phyloP scores from a whole-genome alignment of 2,329 filamentous ascomycete genomes.

The Aspergillus novoparasiticus region DNA sequence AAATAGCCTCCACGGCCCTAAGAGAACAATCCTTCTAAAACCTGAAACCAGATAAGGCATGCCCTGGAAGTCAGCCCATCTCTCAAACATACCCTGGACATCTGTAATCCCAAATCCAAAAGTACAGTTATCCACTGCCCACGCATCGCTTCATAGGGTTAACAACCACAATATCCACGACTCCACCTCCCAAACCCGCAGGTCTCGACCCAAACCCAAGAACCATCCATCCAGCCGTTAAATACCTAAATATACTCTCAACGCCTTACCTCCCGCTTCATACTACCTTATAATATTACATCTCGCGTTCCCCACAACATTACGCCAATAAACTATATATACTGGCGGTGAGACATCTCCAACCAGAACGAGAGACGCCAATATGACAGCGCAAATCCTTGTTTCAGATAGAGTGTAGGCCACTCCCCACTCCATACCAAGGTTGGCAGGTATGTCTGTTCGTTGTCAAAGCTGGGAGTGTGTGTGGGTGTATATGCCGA shows the following conservation, averaged over 20 bases:
- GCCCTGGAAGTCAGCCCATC: no score
- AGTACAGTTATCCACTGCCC: no score
- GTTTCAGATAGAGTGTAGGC: not conserved
- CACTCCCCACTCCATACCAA: not conserved
- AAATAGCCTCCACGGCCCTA: no score
- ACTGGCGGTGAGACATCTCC: not conserved
- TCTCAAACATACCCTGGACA: no score
- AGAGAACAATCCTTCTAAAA: no score
- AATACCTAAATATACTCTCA: not conserved
- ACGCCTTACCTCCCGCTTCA: not conserved
- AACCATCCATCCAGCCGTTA: not conserved
- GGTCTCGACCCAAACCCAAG: not conserved
- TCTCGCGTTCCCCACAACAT: not conserved
- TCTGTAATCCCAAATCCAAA: no score
- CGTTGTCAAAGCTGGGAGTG: not conserved
- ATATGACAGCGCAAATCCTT: not conserved
- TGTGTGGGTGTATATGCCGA: not conserved
- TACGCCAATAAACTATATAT: not conserved
- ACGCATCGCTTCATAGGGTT: no score
- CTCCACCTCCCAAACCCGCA: not conserved
- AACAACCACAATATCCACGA: not conserved
- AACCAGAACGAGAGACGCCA: not conserved
- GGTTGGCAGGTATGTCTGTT: not conserved
- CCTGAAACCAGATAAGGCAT: no score
- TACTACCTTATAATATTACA: not conserved